A percentile compares a stretch with the other conserved stretches of the same genome.
phyloP scores from a whole-genome alignment of 345 rosid species.

The Pistacia atlantica region DNA sequence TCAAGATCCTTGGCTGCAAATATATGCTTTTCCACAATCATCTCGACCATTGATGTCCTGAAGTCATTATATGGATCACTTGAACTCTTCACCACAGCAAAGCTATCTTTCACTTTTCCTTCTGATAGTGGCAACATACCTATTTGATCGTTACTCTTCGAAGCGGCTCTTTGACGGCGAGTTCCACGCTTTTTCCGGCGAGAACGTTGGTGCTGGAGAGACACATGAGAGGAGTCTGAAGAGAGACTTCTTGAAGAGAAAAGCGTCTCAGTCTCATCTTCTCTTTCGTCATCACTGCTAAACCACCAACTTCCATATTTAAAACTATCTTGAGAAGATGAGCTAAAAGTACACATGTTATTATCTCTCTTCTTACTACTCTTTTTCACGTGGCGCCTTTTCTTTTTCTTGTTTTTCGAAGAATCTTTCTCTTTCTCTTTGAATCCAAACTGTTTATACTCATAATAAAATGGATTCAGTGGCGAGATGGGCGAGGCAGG shows the following conservation, averaged over 20 bases:
- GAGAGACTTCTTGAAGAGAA: constrained; percentile 78
- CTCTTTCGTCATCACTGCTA: constrained; percentile 68
- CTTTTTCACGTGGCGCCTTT: constrained; percentile 8
- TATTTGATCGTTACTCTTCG: constrained; percentile 14
- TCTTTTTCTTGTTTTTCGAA: constrained; percentile 32
- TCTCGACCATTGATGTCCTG: constrained; percentile 79
- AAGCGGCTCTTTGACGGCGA: constrained; percentile 20
- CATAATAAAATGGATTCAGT: constrained; percentile 24
- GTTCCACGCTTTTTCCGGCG: constrained; percentile 15
- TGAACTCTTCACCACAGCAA: constrained; percentile 84
- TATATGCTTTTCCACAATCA: constrained; percentile 78
- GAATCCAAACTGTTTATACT: constrained; percentile 22
- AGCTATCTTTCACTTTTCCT: constrained; percentile 64
- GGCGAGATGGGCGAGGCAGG: constrained; percentile 46
- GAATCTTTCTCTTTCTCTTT: constrained; percentile 36
- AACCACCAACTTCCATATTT: constrained; percentile 54
- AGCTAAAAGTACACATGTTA: constrained; percentile 37
- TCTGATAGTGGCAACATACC: constrained; percentile 27
- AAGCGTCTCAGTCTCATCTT: constrained; percentile 53
- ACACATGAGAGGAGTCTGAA: constrained; percentile 55
- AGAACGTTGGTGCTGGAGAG: constrained; percentile 18
- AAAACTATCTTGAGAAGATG: constrained; percentile 51
- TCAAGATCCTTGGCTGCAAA: constrained; percentile 60
- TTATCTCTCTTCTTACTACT: constrained; percentile 15
- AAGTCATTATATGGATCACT: constrained; percentile 72